Base-by-base conservation (phyloP, 2,329 filamentous ascomycete species). In the Orbilia blumenaviensis region DNA sequence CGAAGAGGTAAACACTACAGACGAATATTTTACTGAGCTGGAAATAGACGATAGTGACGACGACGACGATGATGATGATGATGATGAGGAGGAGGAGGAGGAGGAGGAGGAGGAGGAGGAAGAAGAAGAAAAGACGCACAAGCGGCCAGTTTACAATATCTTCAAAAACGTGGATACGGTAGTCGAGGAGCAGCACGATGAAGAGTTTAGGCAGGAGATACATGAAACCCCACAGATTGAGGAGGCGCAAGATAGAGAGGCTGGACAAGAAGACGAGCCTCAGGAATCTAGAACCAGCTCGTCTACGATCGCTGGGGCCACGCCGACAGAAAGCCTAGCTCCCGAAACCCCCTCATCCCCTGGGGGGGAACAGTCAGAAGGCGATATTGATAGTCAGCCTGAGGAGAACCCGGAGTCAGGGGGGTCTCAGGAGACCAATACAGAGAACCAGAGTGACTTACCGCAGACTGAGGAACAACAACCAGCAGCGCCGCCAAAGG, bases 281-380 rank as follows among this genome's bases (percentile, higher is more conserved):
- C 12, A 16, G 6, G 8, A 36, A 25, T 3, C 29, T 18, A 25
- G 34, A 32, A 14, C 6, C 0, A 18, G 34, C 4, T n/a, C 48
- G 6, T 7, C 44, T n/a, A n/a, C 18, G n/a, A 14, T 32, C 5
- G 25, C 32, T 9, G 46, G 3, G n/a, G 32, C 16, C 50, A 34
- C 23, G 3, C 63, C 48, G 14, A 46, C 60, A 29, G 67, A 58
- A 60, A 34, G 21, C 16, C 25, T 42, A 48, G 36, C 41, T 0
- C 50, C 52, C 38, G 64, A 68, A 50, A 27, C 32, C 8, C 46
- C 50, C 9, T 32, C 62, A n/a, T n/a, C 50, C 10, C 48, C 63
- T 23, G 29, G 32, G 10, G 25, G 14, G 5, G 58, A 62, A 32
- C 23, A 48, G 41, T 25, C 38, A 27, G 58, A 23, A 34, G 25